Evolutionary conservation across 257 asterid genomes (phyloP), one percentile per base, ranked within the genome.

Genomic region (Agastache rugosa): DNA sequence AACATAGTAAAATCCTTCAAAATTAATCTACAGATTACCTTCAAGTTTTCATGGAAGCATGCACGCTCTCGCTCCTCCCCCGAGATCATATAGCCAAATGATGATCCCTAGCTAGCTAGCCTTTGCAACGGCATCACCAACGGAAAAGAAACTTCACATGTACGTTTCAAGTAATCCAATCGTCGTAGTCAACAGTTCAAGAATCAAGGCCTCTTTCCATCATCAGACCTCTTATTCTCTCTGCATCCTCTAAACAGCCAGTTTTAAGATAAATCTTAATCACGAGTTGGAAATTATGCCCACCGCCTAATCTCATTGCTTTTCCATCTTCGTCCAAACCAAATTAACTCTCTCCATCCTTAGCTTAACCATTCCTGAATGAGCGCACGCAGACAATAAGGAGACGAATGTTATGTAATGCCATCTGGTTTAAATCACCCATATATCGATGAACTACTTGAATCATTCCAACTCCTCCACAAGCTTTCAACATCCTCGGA

Each of bases 401-500:
- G 87, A 80, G 27, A 93, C 96, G 17, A 93, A 93, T 53, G n/a
- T n/a, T n/a, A n/a, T n/a, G 97, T 91, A 45, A 93, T 79, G 0
- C 61, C 72, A 50, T 89, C 93, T 0, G 97, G 97, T 4, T n/a
- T n/a, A n/a, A 60, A 91, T 79, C 56, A 82, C 88, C 60, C 91
- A n/a, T n/a, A n/a, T n/a, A 93, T 0, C 97, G 93, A 79, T 93
- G 96, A 74, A 91, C 73, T 77, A 85, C 89, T 31, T 60, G 83
- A 25, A 90, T 85, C 79, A 82, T 72, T 58, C 96, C 96, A 61
- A 93, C 69, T 37, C 96, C 91, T 74, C 93, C 91, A 71, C 98
- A 93, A 25, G 97, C 96, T 42, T 93, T 93, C 73, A 91, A 73
- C 68, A 83, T 97, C 47, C 98, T 87, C 12, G 97, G 97, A 61